Conservation (phyloP, 2,329 filamentous ascomycete genomes). For the Macrophomina phaseolina region DNA sequence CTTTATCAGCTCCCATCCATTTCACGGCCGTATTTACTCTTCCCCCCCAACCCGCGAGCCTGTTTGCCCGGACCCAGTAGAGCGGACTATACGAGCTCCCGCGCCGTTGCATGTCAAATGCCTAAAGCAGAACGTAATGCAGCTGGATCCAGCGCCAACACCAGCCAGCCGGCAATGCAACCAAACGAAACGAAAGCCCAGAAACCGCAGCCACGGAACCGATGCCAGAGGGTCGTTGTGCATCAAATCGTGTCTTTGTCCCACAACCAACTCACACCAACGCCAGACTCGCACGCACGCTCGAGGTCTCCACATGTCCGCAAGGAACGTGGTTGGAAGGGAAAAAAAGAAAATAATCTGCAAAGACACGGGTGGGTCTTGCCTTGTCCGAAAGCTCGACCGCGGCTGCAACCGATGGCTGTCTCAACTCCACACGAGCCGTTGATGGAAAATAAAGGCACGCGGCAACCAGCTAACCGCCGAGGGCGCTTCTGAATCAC, state of each 20-base stretch:
- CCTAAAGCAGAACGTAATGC: slow-evolving; percentile 24
- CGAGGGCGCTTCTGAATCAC: slow-evolving; percentile 12
- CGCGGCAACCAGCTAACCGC: background rate
- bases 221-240: background rate
- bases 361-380: background rate
- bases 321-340: background rate
- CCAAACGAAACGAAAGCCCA: background rate
- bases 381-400: background rate
- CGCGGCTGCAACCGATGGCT: background rate
- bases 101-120: slow-evolving; percentile 27
- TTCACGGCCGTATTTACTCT: background rate
- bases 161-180: background rate
- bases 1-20: background rate
- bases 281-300: background rate
- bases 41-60: background rate
- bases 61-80: slow-evolving; percentile 11
- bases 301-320: background rate
- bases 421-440: background rate
- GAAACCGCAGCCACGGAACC: slow-evolving; percentile 20
- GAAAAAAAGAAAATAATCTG: slow-evolving; percentile 19
- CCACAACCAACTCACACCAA: background rate
- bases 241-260: slow-evolving; percentile 3
- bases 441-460: background rate
- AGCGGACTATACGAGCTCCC: slow-evolving; percentile 26
- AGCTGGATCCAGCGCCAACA: slow-evolving; percentile 7